Conservation (phyloP, 148 eudicot species). For the Silene conica region DNA sequence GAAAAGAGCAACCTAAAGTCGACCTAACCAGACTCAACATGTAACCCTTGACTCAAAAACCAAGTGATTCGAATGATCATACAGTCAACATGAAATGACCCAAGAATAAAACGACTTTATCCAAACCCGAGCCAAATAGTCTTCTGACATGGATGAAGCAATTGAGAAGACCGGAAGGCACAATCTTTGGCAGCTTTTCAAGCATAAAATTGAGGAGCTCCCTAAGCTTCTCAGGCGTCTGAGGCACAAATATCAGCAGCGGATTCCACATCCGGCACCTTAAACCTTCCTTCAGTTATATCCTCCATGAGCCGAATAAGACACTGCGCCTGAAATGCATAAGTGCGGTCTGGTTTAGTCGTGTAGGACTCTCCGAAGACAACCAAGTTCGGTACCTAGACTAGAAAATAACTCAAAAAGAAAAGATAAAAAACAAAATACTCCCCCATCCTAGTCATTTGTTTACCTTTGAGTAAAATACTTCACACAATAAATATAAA, state of each 20-base stretch:
- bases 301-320: conserved; percentile 63
- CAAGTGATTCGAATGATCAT: too few species aligned
- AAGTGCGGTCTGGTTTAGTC: conserved; percentile 57
- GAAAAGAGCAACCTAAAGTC: too few species aligned
- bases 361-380: conserved; percentile 80
- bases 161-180: conserved; percentile 56
- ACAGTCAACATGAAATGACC: too few species aligned
- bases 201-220: conserved; percentile 53
- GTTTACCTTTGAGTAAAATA: too few species aligned
- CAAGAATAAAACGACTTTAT: too few species aligned
- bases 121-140: too few species aligned
- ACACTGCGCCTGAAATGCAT: conserved; percentile 74
- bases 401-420: not conserved
- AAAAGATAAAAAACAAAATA: too few species aligned
- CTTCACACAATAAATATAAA: too few species aligned
- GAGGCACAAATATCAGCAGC: conserved; percentile 70
- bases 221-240: conserved; percentile 60
- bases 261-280: conserved; percentile 52
- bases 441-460: too few species aligned
- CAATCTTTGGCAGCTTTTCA: conserved; percentile 44
- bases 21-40: too few species aligned
- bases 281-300: conserved; percentile 53
- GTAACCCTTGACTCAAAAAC: too few species aligned
- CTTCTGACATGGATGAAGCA: conserved; percentile 64
- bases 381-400: conserved; percentile 76